Conservation (phyloP, 2,329 filamentous ascomycete species). For the Talaromyces funiculosus region DNA sequence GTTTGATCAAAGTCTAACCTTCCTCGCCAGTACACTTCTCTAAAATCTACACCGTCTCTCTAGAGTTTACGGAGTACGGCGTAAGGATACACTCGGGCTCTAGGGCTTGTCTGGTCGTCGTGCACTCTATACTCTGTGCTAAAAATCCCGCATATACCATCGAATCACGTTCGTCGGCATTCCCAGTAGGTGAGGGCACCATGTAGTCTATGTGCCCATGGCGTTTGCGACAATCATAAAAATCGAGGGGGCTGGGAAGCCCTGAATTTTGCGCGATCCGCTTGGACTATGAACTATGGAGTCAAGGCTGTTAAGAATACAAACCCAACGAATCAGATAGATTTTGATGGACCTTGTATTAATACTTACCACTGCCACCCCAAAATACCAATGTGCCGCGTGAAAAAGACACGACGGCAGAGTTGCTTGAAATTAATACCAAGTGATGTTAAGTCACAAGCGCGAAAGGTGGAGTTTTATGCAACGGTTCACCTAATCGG, state of each 20-base stretch:
- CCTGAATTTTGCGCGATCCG: not conserved
- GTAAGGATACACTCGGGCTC: not conserved
- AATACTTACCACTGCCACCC: not conserved
- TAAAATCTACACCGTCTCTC: not conserved
- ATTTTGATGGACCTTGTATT: not conserved
- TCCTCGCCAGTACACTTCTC: not conserved
- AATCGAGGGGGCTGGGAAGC: constrained; percentile 9
- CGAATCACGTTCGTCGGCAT: not conserved
- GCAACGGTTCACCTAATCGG: not conserved
- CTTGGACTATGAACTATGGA: not conserved
- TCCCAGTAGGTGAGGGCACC: not conserved
- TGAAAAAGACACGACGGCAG: not conserved
- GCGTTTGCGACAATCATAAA: not conserved
- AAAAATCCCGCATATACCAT: not conserved
- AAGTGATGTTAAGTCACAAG: not conserved
- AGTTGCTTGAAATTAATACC: not conserved
- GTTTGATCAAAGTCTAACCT: not conserved
- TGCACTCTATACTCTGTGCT: not conserved
- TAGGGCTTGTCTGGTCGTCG: not conserved
- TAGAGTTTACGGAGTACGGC: not conserved
- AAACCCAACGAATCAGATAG: not conserved
- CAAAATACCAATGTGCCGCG: not conserved
- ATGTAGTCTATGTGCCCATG: not conserved
- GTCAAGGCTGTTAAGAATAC: not conserved
- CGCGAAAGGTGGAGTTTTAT: constrained; percentile 1